Conservation (phyloP, 2,329 filamentous ascomycete genomes). For the Metarhizium rileyi region DNA sequence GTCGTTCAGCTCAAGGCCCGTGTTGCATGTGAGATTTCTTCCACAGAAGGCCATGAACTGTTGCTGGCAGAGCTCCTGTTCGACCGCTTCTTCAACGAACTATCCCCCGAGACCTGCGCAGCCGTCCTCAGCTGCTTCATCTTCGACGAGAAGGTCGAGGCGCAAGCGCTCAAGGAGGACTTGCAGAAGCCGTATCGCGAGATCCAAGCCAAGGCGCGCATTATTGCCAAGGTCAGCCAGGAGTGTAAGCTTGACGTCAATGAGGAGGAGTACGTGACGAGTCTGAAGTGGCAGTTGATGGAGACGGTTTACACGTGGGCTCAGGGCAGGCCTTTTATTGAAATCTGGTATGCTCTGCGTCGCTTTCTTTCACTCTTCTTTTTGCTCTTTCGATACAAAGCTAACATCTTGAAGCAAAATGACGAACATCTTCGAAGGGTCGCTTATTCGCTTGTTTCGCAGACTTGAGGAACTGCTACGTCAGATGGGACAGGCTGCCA, state of each 20-base stretch:
- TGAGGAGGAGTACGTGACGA: constrained; percentile 84
- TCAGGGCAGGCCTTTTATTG: constrained; percentile 77
- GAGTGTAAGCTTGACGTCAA: constrained; percentile 93
- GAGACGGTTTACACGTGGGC: constrained; percentile 91
- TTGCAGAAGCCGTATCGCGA: constrained; percentile 77
- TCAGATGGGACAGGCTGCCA: constrained; percentile 90
- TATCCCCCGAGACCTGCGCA: constrained; percentile 79
- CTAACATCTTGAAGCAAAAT: constrained; percentile 62
- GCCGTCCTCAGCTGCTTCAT: constrained; percentile 88
- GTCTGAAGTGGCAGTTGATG: constrained; percentile 93
- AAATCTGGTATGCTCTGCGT: constrained; percentile 71
- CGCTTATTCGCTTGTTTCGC: constrained; percentile 89
- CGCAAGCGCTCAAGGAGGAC: constrained; percentile 69
- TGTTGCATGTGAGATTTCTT: constrained; percentile 95
- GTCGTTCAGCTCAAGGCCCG: constrained; percentile 95
- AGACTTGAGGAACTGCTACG: constrained; percentile 87
- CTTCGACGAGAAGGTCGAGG: constrained; percentile 90
- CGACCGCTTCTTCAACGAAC: constrained; percentile 95
- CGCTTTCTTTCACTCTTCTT: background rate
- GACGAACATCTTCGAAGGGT: constrained; percentile 97
- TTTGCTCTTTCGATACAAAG: background rate
- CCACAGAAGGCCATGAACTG: constrained; percentile 80
- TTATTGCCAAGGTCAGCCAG: constrained; percentile 85
- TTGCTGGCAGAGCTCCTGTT: constrained; percentile 89
- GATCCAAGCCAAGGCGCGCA: constrained; percentile 76